Conservation (phyloP, 805 yeast genomes). For the Schizosaccharomyces japonicus region DNA sequence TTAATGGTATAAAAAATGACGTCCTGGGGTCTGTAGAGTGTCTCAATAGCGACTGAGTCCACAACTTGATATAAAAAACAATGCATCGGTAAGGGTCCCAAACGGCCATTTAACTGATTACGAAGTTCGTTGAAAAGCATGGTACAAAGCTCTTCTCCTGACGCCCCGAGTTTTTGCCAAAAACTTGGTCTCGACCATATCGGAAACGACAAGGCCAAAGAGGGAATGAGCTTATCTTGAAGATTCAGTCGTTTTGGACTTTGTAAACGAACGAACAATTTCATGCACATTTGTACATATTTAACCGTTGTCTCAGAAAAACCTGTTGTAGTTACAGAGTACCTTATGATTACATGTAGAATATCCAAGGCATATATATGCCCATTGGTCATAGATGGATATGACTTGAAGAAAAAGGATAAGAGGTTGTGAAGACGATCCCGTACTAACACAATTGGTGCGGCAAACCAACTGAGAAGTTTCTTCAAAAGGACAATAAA, state of each 20-base stretch:
- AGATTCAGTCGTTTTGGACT: conserved; percentile 5
- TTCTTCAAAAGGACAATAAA: conserved; percentile 19
- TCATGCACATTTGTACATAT: no score
- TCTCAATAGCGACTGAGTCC: no score
- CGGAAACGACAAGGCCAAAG: not conserved
- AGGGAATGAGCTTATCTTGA: conserved; percentile 4
- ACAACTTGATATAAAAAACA: no score
- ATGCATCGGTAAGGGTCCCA: no score
- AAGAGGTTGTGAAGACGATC: conserved; percentile 3
- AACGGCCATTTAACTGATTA: no score
- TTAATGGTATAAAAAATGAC: conserved; percentile 7
- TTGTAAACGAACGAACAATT: no score
- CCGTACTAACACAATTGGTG: not conserved
- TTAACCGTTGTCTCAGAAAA: no score
- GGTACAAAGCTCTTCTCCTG: no score
- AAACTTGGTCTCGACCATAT: not conserved
- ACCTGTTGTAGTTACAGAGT: no score
- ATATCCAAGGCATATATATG: conserved; percentile 5
- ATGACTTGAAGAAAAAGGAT: conserved; percentile 3
- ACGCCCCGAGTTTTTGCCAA: no score
- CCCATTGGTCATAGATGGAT: conserved; percentile 6
- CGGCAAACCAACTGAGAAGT: conserved; percentile 6
- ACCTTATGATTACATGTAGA: no score
- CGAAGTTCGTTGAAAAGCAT: no score
- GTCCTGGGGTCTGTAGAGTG: not conserved